Percentiles rank a stretch among this genome's conserved stretches.
These are phyloP conservation scores for Penicillium robsamsonii DNA, from an alignment of 495 filamentous ascomycete species.

Conservation along the genomic window DNA sequence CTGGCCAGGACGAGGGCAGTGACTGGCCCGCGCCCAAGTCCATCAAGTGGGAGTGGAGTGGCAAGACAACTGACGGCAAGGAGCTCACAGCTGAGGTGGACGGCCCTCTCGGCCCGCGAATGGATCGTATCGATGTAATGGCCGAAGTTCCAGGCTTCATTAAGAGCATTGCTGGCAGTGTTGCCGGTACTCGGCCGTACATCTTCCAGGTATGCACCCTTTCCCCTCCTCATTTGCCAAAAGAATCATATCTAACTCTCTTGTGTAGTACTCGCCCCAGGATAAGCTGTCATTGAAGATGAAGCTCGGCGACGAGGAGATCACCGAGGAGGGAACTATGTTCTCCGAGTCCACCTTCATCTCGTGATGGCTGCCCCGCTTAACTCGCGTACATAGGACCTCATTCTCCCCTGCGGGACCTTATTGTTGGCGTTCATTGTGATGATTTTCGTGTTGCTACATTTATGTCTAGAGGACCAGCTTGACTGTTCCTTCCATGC, in stretches of 20 bases:
- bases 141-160: constrained; percentile 92
- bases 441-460: constrained; percentile 24
- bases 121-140: constrained; percentile 94
- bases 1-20: constrained; percentile 67
- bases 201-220: constrained; percentile 77
- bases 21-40: constrained; percentile 86
- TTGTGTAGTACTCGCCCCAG: constrained; percentile 60
- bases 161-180: constrained; percentile 83
- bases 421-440: constrained; percentile 21
- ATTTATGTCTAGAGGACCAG: constrained; percentile 23
- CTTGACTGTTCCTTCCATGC: constrained; percentile 12
- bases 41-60: constrained; percentile 75
- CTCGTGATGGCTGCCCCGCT: constrained; percentile 44
- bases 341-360: constrained; percentile 94
- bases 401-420: constrained; percentile 18
- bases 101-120: constrained; percentile 62
- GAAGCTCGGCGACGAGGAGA: constrained; percentile 75
- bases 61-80: constrained; percentile 74
- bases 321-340: constrained; percentile 69
- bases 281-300: constrained; percentile 69
- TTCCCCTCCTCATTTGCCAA: not conserved
- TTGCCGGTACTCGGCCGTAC: constrained; percentile 89
- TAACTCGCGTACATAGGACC: constrained; percentile 37
- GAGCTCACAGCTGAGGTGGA: constrained; percentile 64
- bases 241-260: not conserved